Base-by-base conservation (phyloP, 352 stramenopile species). In the Blastocystis sp. region DNA sequence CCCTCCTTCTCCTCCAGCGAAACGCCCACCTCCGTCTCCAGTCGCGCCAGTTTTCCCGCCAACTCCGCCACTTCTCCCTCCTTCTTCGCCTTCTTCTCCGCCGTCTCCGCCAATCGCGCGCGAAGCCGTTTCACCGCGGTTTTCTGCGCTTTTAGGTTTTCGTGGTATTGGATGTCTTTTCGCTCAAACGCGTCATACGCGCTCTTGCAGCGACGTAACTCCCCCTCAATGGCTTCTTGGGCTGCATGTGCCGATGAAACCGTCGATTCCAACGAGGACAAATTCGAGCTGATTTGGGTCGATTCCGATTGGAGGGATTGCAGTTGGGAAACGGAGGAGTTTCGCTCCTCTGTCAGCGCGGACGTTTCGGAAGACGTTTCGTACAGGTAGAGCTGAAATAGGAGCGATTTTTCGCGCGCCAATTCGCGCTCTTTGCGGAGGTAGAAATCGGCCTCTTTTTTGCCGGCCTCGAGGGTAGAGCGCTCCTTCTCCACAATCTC, bases 81-180 rank as follows among this genome's bases (percentile, higher is more conserved):
- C 53, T 90, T 90, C n/a, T 92, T 93, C 54, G 94, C 90, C 87
- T 97, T 97, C 7, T 53, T 59, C 84, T 97, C 95, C 14, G 90
- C 84, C 72, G 97, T 94, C 53, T 92, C 93, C 72, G 94, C 93
- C 44, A 95, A 91, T 38, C 92, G 92, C 0, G 88, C 88, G 57
- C 96, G 89, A 16, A 97, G 86, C 86, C 97, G 96, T 51, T 95
- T 96, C 6, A 94, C 90, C 57, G 93, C 90, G 54, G 91, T 88
- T 88, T 98, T 97, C 27, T 91, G 90, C 88, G 96, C 94, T 88
- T 98, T 98, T 54, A 98, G 91, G 79, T 98, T 94, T 90, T 98
- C 96, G 36, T 92, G 90, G 56, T 98, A 89, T 89, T 98, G 97
- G 87, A 99, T 97, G 86, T 98, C 96, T 87, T 96, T 91, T 67